Conservation (phyloP, 768 basidiomycete genomes). For the Termitomyces sp. region DNA sequence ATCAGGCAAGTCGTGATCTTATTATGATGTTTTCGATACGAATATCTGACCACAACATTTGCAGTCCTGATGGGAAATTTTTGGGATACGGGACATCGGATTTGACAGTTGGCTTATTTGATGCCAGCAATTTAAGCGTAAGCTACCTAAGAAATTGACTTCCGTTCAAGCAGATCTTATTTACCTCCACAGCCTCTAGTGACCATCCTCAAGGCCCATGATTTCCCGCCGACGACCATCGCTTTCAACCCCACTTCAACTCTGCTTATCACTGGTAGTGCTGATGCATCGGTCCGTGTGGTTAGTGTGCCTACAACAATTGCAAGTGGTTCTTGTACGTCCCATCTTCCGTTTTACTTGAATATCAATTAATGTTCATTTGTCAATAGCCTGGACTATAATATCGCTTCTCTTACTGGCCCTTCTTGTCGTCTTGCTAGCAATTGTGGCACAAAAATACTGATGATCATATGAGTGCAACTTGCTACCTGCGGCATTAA, state of each 20-base stretch:
- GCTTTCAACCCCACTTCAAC: slow-evolving; percentile 81
- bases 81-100: slow-evolving; percentile 89
- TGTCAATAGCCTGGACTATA: slow-evolving; percentile 24
- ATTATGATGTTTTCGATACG: neutral
- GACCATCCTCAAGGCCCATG: slow-evolving; percentile 90
- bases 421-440: slow-evolving; percentile 38
- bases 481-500: neutral
- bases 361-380: neutral
- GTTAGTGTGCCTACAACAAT: slow-evolving; percentile 61
- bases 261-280: slow-evolving; percentile 85
- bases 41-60: neutral
- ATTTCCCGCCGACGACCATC: slow-evolving; percentile 88
- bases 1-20: slow-evolving; percentile 55
- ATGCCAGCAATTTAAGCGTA: slow-evolving; percentile 78
- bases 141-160: neutral
- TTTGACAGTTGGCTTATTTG: slow-evolving; percentile 78
- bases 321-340: slow-evolving; percentile 51
- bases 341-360: neutral
- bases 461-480: slow-evolving; percentile 6
- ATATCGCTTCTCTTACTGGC: slow-evolving; percentile 34
- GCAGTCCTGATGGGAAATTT: slow-evolving; percentile 74
- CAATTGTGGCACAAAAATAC: slow-evolving; percentile 33
- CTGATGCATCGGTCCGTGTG: slow-evolving; percentile 83
- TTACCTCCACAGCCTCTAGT: slow-evolving; percentile 61
- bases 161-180: neutral